Evolutionary conservation across 352 stramenopile genomes (phyloP).

Genomic region (Phytophthora citrophthora): DNA sequence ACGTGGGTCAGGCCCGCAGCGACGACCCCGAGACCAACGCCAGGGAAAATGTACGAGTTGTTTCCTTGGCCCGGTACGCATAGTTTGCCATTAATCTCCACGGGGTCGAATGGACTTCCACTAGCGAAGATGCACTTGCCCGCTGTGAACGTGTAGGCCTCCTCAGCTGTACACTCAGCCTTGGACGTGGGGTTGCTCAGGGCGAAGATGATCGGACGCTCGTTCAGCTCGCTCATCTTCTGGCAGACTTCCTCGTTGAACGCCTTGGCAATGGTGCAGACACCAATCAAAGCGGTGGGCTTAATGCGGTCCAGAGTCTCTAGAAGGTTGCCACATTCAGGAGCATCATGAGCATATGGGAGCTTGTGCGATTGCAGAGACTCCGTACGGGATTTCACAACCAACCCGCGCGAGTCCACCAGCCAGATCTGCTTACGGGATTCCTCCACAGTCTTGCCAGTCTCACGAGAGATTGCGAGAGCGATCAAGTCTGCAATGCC

Average conservation of each 20-base stretch:
- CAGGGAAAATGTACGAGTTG: constrained; percentile 98
- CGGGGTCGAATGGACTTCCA: constrained; percentile 95
- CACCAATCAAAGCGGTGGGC: constrained; percentile 94
- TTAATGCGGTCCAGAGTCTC: constrained; percentile 86
- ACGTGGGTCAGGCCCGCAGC: constrained; percentile 80
- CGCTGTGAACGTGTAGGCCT: constrained; percentile 97
- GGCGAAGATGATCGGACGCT: constrained; percentile 96
- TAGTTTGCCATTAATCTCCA: constrained; percentile 88
- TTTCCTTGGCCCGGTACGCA: constrained; percentile 92
- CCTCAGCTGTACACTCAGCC: constrained; percentile 96
- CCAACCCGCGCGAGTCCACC: constrained; percentile 92
- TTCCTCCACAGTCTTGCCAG: constrained; percentile 84
- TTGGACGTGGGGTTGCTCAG: constrained; percentile 97
- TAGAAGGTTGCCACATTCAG: constrained; percentile 67
- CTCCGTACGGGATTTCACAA: constrained; percentile 69
- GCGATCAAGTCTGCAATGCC: constrained; percentile 95
- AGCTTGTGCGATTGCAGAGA: constrained; percentile 92
- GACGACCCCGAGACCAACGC: constrained; percentile 93
- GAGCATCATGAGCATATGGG: constrained; percentile 84
- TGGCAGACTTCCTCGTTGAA: constrained; percentile 92
- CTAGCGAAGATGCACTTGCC: constrained; percentile 97
- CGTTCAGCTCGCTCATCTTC: constrained; percentile 89
- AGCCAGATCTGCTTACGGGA: constrained; percentile 93
- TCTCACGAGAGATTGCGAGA: constrained; percentile 90
- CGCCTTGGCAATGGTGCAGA: constrained; percentile 90